phyloP scores from a whole-genome alignment of 345 rosid genomes.

The Arabidopsis arenosa region DNA sequence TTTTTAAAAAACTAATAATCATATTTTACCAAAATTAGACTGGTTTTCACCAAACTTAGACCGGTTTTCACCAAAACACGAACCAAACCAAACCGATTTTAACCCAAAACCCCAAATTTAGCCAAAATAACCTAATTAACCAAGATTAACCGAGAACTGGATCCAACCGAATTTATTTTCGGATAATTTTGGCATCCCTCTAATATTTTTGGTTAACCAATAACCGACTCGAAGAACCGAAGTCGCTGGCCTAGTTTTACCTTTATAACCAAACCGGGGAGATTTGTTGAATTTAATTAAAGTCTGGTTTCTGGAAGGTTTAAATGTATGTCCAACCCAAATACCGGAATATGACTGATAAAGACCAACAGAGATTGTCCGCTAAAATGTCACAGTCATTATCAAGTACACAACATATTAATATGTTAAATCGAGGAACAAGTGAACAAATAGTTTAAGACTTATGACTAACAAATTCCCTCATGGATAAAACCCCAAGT shows the following conservation, averaged over 20 bases:
- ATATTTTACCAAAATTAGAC: too few relatives aligned
- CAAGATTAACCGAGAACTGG: too few relatives aligned
- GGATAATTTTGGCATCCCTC: too few relatives aligned
- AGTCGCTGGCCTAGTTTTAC: background rate
- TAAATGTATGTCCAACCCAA: background rate
- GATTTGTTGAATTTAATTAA: background rate
- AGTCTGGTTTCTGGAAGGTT: constrained; percentile 3
- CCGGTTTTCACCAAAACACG: too few relatives aligned
- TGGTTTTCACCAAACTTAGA: too few relatives aligned
- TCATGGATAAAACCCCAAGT: constrained; percentile 18
- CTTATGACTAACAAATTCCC: constrained; percentile 24
- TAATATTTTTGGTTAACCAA: too few relatives aligned
- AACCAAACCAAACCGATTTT: too few relatives aligned
- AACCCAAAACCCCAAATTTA: too few relatives aligned
- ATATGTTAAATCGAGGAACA: constrained; percentile 10
- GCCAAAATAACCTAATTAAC: too few relatives aligned
- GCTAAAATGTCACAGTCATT: constrained; percentile 29
- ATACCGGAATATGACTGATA: constrained; percentile 7
- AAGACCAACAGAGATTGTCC: constrained; percentile 28
- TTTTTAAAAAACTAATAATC: too few relatives aligned
- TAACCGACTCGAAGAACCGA: too few relatives aligned
- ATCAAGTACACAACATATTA: constrained; percentile 14
- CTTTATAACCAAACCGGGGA: constrained; percentile 7
- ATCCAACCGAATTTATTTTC: too few relatives aligned
- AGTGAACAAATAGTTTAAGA: constrained; percentile 16